These are phyloP conservation scores for Calonectria crousiana DNA, from an alignment of 2,329 filamentous ascomycete genomes.

Conservation along the genomic window DNA sequence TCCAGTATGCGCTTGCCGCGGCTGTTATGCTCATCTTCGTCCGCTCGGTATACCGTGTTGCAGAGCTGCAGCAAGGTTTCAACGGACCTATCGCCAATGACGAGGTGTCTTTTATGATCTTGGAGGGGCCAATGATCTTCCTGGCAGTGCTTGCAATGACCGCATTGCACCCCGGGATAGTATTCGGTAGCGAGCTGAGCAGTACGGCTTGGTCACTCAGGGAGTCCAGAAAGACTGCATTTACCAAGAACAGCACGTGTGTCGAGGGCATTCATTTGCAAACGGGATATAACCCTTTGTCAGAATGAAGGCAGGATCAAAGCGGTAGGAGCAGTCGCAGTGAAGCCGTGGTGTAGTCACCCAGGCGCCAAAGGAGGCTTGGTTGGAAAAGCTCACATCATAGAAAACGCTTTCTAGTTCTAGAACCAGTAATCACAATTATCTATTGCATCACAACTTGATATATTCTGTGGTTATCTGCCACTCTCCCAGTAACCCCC, in stretches of 20 bases:
- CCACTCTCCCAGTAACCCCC: conserved; percentile 15
- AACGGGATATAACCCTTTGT: not conserved
- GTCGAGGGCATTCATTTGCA: not conserved
- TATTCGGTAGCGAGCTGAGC: not conserved
- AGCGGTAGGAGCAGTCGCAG: not conserved
- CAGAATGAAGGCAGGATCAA: not conserved
- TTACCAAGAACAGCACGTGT: not conserved
- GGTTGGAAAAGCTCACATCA: not conserved
- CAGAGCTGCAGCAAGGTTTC: conserved; percentile 73
- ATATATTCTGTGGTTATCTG: conserved; percentile 3
- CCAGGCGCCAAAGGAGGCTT: not conserved
- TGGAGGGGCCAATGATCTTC: conserved; percentile 65
- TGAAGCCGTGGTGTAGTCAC: too few species aligned
- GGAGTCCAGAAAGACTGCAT: conserved; percentile 4
- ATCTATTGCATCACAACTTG: not conserved
- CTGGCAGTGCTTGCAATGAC: conserved; percentile 57
- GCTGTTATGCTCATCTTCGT: conserved; percentile 71
- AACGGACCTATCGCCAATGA: conserved; percentile 64
- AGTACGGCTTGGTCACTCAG: conserved; percentile 13
- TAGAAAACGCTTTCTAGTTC: not conserved
- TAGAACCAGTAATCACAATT: not conserved
- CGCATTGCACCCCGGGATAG: conserved; percentile 41
- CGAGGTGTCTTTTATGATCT: conserved; percentile 64
- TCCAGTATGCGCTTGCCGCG: conserved; percentile 55
- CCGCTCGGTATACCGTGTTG: conserved; percentile 71